Base-by-base conservation (phyloP, 2,329 filamentous ascomycete genomes). In the Pseudopithomyces chartarum region DNA sequence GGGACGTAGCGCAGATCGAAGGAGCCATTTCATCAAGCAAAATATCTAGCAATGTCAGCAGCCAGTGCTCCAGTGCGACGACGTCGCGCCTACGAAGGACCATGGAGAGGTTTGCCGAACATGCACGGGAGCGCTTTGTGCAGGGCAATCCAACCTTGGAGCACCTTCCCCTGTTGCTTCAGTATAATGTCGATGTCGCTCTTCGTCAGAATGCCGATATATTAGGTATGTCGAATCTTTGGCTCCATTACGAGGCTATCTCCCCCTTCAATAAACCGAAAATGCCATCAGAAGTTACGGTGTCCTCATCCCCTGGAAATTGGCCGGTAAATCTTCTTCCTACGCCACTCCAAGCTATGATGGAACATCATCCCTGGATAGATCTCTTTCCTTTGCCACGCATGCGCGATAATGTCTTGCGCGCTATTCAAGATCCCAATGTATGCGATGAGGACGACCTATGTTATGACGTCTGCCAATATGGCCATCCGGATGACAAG, bases 311-410 rank as follows among this genome's bases (percentile, higher is more conserved):
- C 1, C 47, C 47, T 23, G 6, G 10, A 12, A 39, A 58, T 10
- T 61, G 56, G 59, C 61, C 61, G 13, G 20, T n/a, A 15, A 57
- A 23, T 13, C 20, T 63, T 15, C 46, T 46, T 13, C 79, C 79
- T 1, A 81, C 79, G 0, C 55, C 51, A 7, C 20, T 80, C 3
- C 80, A 82, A 52, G 59, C 62, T 19, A 64, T 64, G 0, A 63
- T 71, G 0, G 63, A 68, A 6, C 79, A 82, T 52, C 79, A 82
- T 59, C 79, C 80, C 0, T 73, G 73, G 61, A 62, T 76, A 8
- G 75, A 78, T 42, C 53, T 75, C 1, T 72, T 78, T 26, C 76
- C 75, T 0, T 70, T 74, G 19, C 75, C 78, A 0, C 61, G 62
- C 6, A 62, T 78, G 36, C 71, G 79, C 19, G 78, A 81, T 58